A percentile compares a stretch with the other conserved stretches of the same genome.
Evolutionary conservation across 2,329 filamentous ascomycete species (phyloP).

Genomic region (Hypoxylon sp.): DNA sequence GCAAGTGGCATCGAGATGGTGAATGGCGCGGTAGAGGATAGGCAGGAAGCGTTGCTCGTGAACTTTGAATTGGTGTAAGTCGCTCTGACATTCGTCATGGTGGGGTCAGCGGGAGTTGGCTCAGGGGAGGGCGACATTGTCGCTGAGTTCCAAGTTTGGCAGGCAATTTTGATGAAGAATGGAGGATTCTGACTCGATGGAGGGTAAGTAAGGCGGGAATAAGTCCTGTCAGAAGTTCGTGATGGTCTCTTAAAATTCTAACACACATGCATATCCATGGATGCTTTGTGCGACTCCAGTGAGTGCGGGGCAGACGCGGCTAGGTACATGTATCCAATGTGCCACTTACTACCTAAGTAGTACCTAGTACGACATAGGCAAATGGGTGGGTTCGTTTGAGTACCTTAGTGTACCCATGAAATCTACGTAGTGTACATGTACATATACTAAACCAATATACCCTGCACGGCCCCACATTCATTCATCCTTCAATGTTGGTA

Average conservation of each 20-base stretch:
- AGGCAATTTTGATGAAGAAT: neutral
- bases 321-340: no score
- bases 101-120: neutral
- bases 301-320: conserved; percentile 28
- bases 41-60: conserved; percentile 45
- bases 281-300: neutral
- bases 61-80: conserved; percentile 59
- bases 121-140: conserved; percentile 23
- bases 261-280: no score
- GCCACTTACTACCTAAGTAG: no score
- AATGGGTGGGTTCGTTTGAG: neutral
- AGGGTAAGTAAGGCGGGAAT: neutral
- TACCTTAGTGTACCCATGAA: no score
- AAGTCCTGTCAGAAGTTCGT: neutral
- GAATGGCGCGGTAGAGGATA: conserved; percentile 62
- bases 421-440: neutral
- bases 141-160: neutral
- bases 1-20: conserved; percentile 52
- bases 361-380: no score
- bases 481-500: no score
- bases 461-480: no score
- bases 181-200: neutral
- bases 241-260: no score
- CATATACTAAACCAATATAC: no score
- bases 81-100: conserved; percentile 57